A percentile compares a stretch with the other conserved stretches of the same genome.
Evolutionary conservation across 169 alveolate species (phyloP).

Genomic region (Toxoplasma gondii): DNA sequence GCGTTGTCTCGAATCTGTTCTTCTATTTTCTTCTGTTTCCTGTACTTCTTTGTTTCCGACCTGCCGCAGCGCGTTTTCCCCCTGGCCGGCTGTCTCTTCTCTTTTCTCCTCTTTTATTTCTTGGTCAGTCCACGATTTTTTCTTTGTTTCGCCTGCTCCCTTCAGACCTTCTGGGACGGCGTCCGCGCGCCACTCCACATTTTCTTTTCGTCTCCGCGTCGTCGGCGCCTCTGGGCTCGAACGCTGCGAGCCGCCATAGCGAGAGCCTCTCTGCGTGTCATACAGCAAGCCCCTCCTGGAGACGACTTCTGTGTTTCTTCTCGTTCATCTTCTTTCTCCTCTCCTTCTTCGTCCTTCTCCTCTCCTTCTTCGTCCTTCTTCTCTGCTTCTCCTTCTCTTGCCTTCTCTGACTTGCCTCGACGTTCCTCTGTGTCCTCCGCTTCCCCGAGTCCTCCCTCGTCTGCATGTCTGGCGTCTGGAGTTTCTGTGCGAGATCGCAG

Average conservation of each 20-base stretch:
- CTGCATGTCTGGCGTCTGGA: no score
- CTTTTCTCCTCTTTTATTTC: no score
- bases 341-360: background rate
- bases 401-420: background rate
- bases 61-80: no score
- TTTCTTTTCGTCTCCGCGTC: background rate
- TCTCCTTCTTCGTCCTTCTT: background rate
- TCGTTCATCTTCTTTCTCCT: background rate
- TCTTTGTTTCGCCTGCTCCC: background rate
- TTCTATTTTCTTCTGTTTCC: background rate
- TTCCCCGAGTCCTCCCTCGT: no score
- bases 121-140: background rate
- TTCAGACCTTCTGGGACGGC: slow-evolving; percentile 16
- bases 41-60: no score
- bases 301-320: background rate
- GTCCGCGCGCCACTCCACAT: background rate
- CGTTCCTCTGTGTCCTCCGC: no score
- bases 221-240: slow-evolving; percentile 3
- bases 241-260: background rate
- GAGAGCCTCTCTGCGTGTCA: background rate
- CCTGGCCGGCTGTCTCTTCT: no score
- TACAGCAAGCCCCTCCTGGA: background rate
- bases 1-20: no score
- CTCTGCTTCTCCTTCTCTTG: background rate
- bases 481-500: background rate